Evolutionary conservation across 2,329 filamentous ascomycete species (phyloP), one percentile per base, ranked within the genome.

Genomic region (Xylogone sp.): DNA sequence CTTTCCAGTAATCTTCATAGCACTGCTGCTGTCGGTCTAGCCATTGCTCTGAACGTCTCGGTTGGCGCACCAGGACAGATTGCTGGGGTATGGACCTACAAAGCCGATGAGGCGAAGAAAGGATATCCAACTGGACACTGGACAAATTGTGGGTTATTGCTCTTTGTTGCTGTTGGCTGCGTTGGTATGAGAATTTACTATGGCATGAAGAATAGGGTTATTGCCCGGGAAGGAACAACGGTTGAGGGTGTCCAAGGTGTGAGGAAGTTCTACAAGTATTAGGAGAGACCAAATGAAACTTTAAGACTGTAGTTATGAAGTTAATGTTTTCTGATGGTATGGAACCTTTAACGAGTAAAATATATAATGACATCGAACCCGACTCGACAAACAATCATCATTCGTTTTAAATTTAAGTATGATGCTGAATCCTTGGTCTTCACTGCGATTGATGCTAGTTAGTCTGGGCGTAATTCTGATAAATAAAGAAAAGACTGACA

Each of bases 21-120:
- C 50, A 88, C 86, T 0, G 80, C 81, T 0, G 77, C 84, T 0
- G 80, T 81, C 0, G 86, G 86, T 0, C 73, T 90, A 10, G 86
- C 85, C 2, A 86, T 89, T 50, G 86, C 85, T 0, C 68, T 90
- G 55, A 88, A 89, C 56, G 79, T 89, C 16, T 83, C 81, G 2
- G 75, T 87, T 46, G 85, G 84, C 0, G 85, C 84, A 0, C 75
- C 85, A 0, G 86, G 86, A 0, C 86, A 89, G 65, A 89, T 90
- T 42, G 78, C 82, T 0, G 86, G 85, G 0, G 83, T 88, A 1
- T 90, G 84, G 84, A 88, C 88, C 55, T 89, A 88, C 68, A 86
- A 85, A 62, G 73, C 79, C 1, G 69, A 78, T 10, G 83, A 90
- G 65, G 77, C 75, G 18, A 65, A 69, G 20, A 68, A 59, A 9